Evolutionary conservation across 176 grass and related monocot species (phyloP), one percentile per base, ranked within the genome.

Genomic region (Oryza longistaminata): DNA sequence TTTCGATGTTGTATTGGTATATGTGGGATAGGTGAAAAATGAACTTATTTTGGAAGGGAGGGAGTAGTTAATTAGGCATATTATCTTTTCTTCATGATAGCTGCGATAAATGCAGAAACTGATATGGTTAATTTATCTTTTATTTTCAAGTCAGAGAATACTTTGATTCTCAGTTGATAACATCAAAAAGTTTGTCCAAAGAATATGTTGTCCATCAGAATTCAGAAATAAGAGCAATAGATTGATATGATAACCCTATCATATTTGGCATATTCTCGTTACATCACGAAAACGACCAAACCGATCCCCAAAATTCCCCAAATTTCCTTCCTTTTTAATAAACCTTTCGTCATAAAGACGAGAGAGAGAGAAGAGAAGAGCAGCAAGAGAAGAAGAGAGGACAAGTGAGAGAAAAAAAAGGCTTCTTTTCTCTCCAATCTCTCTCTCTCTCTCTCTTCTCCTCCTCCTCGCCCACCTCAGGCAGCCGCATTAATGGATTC

Each of bases 401-500:
- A 62, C 58, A 6, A 33, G 52, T 53, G 52, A 66, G 42, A 12
- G 58, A 79, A 58, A 58, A n/a, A 25, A 61, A 68, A 60, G 46
- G 40, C 40, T 35, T 12, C 77, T 25, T 64, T 49, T 50, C 22
- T 29, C 64, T 29, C 50, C 33, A 42, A 2, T 45, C 66, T 6
- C 40, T 40, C 48, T 34, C 34, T 34, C 33, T 34, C 33, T 35
- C 34, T 35, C 34, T 34, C 34, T 35, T 25, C 58, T 37, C 6
- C 71, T 86, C 45, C 13, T 7, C 33, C 45, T 68, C 53, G 34
- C 83, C 55, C 46, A 85, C 73, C 84, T 66, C 83, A 45, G 82
- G 68, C 79, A 48, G 73, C 68, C 44, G 44, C 88, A 86, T 90
- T 90, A 78, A 90, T 90, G 88, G 79, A 3, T 82, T 86, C n/a